Base-by-base conservation (phyloP, 805 yeast species). In the Ogataea parapolymorpha region DNA sequence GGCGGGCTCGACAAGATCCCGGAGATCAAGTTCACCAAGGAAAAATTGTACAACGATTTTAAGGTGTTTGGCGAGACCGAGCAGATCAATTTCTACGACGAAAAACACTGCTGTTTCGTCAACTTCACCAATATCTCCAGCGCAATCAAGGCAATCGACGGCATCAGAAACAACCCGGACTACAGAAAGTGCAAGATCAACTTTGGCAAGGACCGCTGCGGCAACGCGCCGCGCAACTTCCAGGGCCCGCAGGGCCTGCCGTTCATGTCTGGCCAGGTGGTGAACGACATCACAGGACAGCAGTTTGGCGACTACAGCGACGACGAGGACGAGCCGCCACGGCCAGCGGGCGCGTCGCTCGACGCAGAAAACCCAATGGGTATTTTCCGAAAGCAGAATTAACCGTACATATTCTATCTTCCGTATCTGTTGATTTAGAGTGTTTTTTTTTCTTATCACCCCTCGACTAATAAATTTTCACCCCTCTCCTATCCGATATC, bases 121-220 rank as follows among this genome's bases (percentile, higher is more conserved):
- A 90, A 90, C 62, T 90, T 88, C 58, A 87, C 95, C 15, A 85
- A 88, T 61, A 87, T 93, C 51, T 85, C 90, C 28, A 84, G 83
- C 60, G 96, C 98, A 5, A 85, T 90, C 53, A 79, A 84, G 55
- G 97, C 97, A 6, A 82, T 91, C 50, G 96, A 90, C 58, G 93
- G 95, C 35, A 85, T 90, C 51, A 84, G 86, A 62, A 81, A 84
- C 33, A 79, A 82, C 55, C 73, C 73, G 5, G 85, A 78, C 50
- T 85, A 83, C 63, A 72, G 75, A 50, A 73, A 74, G 44, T 72
- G 89, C 54, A 87, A 87, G 62, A 84, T 91, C 52, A 88, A 89
- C 60, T 90, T 85, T 60, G 97, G 97, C 37, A 89, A 89, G 59
- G 96, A 88, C 61, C 75, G 99, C 57, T 91, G 98, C 64, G 98